Base-by-base conservation (phyloP, 2,329 filamentous ascomycete genomes). In the Fusarium guadeloupense region DNA sequence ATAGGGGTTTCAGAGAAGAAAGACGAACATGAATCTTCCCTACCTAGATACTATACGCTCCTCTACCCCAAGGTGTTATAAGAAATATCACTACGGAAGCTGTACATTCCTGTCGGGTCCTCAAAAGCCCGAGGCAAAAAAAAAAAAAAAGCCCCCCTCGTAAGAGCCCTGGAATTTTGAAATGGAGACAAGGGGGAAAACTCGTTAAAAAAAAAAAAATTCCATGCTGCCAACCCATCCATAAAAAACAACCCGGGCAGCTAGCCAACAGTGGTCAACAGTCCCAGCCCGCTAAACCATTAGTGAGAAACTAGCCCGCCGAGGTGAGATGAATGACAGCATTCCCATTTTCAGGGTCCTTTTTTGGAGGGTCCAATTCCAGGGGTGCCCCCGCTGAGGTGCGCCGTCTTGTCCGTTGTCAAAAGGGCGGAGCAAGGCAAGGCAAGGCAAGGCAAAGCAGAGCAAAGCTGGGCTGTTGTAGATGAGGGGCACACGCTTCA, bases 281-380 rank as follows among this genome's bases (percentile, higher is more conserved):
- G 25, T 12, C 25, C 25, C 25, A 26, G 10, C 13, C 13, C 25
- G 25, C 10, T 10, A 26, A 26, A 10, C 9, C 25, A 26, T 26
- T 20, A 17, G 34, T 44, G 39, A 54, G 44, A 57, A 49, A 44
- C 34, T 33, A 53, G 40, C 47, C 45, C 43, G 55, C 45, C 46
- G 44, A 44, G 44, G 38, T 37, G 54, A 23, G 41, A 41, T 45
- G 30, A 35, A 48, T 64, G 60, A 64, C 56, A 61, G 51, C 57
- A 60, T 61, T 59, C 54, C 52, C 54, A 59, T 57, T 59, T 59
- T 59, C 55, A 59, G 55, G 55, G 55, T 59, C 55, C 40, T 59
- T 45, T 45, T 26, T 53, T 55, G 48, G 55, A 64, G 61, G 50
- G 60, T 64, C 61, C 60, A 56, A 37, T 39, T 37, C 43, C 37